A percentile compares a stretch with the other conserved stretches of the same genome.
Evolutionary conservation across 768 basidiomycete genomes (phyloP).

Genomic region (Vararia minispora): DNA sequence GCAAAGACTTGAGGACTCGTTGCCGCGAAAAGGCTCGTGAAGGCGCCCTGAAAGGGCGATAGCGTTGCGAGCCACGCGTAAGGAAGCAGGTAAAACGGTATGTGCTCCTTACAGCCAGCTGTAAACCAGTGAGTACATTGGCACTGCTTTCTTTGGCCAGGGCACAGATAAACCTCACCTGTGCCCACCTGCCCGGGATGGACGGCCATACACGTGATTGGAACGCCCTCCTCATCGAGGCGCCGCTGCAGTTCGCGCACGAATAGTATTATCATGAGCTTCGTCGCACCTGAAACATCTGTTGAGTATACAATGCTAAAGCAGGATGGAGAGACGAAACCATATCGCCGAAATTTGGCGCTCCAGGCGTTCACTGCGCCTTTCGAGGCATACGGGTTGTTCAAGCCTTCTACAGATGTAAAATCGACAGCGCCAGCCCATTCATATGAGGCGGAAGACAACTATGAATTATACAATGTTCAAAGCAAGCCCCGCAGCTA

Average conservation of each 20-base stretch:
- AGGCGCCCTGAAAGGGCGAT: not conserved
- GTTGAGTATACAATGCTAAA: not conserved
- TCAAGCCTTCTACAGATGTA: not conserved
- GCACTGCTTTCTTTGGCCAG: not conserved
- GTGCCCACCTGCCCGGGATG: not conserved
- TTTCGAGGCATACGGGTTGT: not conserved
- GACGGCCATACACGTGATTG: not conserved
- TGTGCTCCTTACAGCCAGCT: not conserved
- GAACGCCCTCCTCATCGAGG: constrained; percentile 1
- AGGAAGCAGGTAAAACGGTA: not conserved
- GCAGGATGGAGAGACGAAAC: not conserved
- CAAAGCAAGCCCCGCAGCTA: not conserved
- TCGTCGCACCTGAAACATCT: not conserved
- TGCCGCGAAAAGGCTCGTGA: constrained; percentile 3
- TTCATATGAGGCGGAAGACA: not conserved
- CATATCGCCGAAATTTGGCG: constrained; percentile 3
- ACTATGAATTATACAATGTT: not conserved
- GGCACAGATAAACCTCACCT: not conserved
- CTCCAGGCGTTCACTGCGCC: not conserved
- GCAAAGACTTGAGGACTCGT: not conserved
- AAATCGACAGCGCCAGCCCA: not conserved
- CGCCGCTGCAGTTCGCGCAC: constrained; percentile 2
- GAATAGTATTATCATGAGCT: constrained; percentile 4
- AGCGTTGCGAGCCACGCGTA: not conserved
- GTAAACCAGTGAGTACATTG: no score